phyloP scores from a whole-genome alignment of 2,329 filamentous ascomycete species.

The Mycosphaerella sp. region DNA sequence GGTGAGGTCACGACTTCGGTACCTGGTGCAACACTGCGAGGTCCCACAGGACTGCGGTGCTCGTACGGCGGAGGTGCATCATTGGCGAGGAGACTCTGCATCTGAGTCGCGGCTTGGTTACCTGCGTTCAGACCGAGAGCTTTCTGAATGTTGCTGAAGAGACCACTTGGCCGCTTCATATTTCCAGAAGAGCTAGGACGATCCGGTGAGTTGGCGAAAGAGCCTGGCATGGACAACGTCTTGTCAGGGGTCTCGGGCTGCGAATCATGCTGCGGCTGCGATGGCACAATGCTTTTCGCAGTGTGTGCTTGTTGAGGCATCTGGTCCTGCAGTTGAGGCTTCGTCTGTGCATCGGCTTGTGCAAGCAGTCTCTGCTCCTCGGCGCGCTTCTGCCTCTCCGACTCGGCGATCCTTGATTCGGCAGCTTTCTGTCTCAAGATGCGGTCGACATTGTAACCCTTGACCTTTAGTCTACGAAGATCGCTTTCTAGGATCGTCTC shows the following conservation, averaged over 20 bases:
- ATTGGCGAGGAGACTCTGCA: conserved; percentile 30
- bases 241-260: conserved; percentile 28
- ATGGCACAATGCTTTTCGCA: conserved; percentile 7
- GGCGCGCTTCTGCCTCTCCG: conserved; percentile 62
- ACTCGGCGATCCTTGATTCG: conserved; percentile 80
- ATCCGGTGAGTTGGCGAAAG: conserved; percentile 61
- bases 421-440: conserved; percentile 84
- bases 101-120: conserved; percentile 37
- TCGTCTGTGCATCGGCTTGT: conserved; percentile 27
- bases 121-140: conserved; percentile 43
- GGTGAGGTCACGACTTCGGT: conserved; percentile 38
- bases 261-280: not conserved
- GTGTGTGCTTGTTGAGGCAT: conserved; percentile 18
- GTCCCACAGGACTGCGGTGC: conserved; percentile 22
- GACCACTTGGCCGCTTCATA: conserved; percentile 44
- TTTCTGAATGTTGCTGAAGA: conserved; percentile 64
- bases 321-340: not conserved
- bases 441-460: conserved; percentile 94
- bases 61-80: conserved; percentile 35
- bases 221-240: conserved; percentile 60
- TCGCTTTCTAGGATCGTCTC: conserved; percentile 86
- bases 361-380: conserved; percentile 50
- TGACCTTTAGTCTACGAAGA: conserved; percentile 70
- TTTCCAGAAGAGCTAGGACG: conserved; percentile 17
- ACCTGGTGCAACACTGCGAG: conserved; percentile 20